phyloP scores from a whole-genome alignment of 148 eudicot genomes.

The Arctostaphylos glauca region DNA sequence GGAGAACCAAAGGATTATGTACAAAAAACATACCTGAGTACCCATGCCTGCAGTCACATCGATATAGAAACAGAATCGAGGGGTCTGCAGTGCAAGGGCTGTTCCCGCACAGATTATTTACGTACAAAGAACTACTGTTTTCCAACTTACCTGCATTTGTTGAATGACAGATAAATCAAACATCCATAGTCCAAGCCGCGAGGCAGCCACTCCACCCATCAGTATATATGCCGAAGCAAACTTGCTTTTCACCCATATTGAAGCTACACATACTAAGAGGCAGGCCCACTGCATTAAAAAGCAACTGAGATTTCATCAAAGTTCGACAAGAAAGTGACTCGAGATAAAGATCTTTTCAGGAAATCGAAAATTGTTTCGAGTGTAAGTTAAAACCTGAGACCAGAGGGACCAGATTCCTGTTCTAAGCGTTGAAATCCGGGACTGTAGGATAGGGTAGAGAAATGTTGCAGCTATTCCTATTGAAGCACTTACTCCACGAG shows the following conservation, averaged over 20 bases:
- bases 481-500: conserved; percentile 77
- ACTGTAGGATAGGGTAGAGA: conserved; percentile 66
- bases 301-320: neutral
- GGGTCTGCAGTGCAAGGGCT: no score
- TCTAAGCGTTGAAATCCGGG: conserved; percentile 64
- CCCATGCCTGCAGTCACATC: no score
- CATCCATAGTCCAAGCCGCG: conserved; percentile 97
- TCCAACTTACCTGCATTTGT: conserved; percentile 77
- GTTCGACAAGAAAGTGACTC: neutral
- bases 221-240: conserved; percentile 55
- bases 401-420: conserved; percentile 97
- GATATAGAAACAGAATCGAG: no score
- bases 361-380: neutral
- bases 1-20: neutral
- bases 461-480: conserved; percentile 84
- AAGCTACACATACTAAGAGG: conserved; percentile 74
- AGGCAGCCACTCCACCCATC: conserved; percentile 84
- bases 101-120: no score
- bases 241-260: conserved; percentile 53
- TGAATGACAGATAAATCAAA: conserved; percentile 92
- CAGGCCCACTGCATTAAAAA: conserved; percentile 60
- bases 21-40: neutral
- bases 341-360: no score
- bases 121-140: neutral
- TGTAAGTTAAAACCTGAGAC: conserved; percentile 65